These are phyloP conservation scores for Lizonia empirigonia DNA, from an alignment of 2,329 filamentous ascomycete species.

Conservation along the genomic window DNA sequence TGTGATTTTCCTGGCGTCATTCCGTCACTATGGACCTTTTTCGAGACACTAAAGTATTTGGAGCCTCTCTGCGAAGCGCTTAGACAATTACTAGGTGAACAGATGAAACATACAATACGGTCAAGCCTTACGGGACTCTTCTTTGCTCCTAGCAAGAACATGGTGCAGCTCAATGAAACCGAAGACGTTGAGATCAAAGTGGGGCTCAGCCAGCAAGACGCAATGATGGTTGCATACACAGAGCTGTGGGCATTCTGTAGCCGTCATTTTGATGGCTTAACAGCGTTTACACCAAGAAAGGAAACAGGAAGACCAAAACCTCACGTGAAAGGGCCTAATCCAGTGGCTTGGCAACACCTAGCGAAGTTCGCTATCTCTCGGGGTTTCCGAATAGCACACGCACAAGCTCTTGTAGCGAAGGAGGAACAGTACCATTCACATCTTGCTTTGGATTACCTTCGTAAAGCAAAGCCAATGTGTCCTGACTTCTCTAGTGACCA, in stretches of 20 bases:
- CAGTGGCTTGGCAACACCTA: conserved; percentile 16
- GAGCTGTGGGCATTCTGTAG: conserved; percentile 20
- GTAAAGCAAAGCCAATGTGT: conserved; percentile 17
- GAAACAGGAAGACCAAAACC: conserved; percentile 14
- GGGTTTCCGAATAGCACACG: conserved; percentile 11
- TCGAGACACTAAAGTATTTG: conserved; percentile 24
- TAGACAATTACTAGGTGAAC: conserved; percentile 12
- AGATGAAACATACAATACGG: conserved; percentile 19
- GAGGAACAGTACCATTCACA: conserved; percentile 8
- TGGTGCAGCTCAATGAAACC: conserved; percentile 8
- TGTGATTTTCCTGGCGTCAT: conserved; percentile 14
- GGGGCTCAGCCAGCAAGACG: not conserved
- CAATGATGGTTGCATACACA: conserved; percentile 9
- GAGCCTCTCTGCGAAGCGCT: conserved; percentile 20
- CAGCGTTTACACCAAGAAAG: conserved; percentile 15
- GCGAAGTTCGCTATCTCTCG: conserved; percentile 8
- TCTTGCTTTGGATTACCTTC: conserved; percentile 19
- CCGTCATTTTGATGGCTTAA: conserved; percentile 18
- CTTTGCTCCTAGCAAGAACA: conserved; percentile 13
- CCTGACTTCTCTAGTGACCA: conserved; percentile 6
- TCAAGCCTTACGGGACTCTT: conserved; percentile 16
- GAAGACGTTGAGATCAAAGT: conserved; percentile 15
- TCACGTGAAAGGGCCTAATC: conserved; percentile 17
- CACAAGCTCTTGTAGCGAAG: conserved; percentile 9
- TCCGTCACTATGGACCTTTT: conserved; percentile 21